Conservation (phyloP, 1,139 yeast genomes). For the Taphrina communis region DNA sequence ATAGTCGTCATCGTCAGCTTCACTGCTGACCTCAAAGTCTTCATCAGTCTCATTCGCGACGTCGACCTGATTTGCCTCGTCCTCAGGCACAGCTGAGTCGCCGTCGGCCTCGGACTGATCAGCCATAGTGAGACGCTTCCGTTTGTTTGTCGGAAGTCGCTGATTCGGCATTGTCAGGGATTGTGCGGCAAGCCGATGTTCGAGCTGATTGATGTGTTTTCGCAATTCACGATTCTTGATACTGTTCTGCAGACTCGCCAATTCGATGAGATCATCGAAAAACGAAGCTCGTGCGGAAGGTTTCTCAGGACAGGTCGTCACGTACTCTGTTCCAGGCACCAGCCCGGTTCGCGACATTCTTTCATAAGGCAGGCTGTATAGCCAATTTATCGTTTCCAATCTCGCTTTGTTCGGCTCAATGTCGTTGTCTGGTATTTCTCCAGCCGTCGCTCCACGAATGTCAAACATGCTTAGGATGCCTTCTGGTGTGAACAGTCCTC, state of each 20-base stretch:
- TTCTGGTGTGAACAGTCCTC: slow-evolving; percentile 13
- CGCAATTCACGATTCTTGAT: slow-evolving; percentile 14
- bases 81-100: background rate
- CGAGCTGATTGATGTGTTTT: slow-evolving; percentile 11
- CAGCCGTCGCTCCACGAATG: background rate
- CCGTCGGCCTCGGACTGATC: background rate
- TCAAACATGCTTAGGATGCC: slow-evolving; percentile 28
- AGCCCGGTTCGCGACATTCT: slow-evolving; percentile 1
- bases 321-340: slow-evolving; percentile 17
- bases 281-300: background rate
- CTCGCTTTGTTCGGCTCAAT: background rate
- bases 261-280: slow-evolving; percentile 24
- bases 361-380: slow-evolving; percentile 3
- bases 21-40: background rate
- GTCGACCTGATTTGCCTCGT: background rate
- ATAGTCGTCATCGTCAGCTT: background rate
- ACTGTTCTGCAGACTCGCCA: slow-evolving; percentile 20
- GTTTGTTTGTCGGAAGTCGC: background rate
- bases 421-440: background rate
- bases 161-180: background rate
- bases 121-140: background rate
- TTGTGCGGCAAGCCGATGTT: slow-evolving; percentile 4
- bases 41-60: background rate
- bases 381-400: slow-evolving; percentile 1
- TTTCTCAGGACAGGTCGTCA: slow-evolving; percentile 3